These are phyloP conservation scores for Hygrophoropsis aurantiaca DNA, from an alignment of 768 basidiomycete species.

Conservation along the genomic window DNA sequence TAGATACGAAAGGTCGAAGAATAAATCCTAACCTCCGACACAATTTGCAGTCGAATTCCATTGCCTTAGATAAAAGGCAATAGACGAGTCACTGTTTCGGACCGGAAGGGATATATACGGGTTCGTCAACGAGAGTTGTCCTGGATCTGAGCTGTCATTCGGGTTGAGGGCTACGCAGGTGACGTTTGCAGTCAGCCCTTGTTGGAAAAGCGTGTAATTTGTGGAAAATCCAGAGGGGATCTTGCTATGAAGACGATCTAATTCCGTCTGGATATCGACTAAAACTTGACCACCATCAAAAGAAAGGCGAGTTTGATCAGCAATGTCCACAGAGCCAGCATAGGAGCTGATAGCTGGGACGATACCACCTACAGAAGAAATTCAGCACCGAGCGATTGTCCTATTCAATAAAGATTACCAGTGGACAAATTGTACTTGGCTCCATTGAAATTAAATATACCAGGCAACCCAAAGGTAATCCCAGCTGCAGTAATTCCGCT, in stretches of 20 bases:
- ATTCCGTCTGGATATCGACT: not conserved
- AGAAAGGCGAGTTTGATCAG: constrained; percentile 1
- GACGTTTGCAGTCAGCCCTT: constrained; percentile 6
- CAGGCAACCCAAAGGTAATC: constrained; percentile 5
- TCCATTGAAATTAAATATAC: constrained; percentile 15
- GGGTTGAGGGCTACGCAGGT: no score
- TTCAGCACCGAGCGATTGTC: no score
- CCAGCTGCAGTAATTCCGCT: constrained; percentile 15
- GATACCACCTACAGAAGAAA: not conserved
- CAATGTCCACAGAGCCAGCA: constrained; percentile 1
- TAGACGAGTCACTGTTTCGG: not conserved
- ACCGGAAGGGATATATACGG: not conserved
- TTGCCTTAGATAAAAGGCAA: not conserved
- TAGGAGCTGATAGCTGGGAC: not conserved
- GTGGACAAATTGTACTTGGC: constrained; percentile 15
- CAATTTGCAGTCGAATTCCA: constrained; percentile 2
- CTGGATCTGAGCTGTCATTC: no score
- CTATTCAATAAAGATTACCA: no score
- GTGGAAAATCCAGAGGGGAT: not conserved
- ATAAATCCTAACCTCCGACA: not conserved
- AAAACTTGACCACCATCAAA: constrained; percentile 4
- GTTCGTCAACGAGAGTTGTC: no score
- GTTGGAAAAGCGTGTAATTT: constrained; percentile 4
- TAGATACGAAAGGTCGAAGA: not conserved
- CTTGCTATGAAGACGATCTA: no score